A percentile compares a stretch with the other conserved stretches of the same genome.
Conservation (phyloP, 169 alveolate genomes). For the Plasmodium coatneyi region DNA sequence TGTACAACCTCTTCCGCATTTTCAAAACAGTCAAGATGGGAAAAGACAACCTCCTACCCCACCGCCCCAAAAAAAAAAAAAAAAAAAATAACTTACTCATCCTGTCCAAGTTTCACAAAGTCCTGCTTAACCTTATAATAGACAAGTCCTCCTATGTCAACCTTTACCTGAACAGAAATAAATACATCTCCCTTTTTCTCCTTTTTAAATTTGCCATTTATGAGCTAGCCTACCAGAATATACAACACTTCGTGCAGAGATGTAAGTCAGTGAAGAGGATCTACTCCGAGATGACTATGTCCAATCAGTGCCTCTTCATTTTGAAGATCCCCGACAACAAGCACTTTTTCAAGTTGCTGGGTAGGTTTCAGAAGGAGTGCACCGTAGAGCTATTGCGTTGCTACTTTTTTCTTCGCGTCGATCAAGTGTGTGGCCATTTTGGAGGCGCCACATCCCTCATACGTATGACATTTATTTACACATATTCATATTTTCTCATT, state of each 20-base stretch:
- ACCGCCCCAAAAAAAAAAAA: background rate
- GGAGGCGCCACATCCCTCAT: background rate
- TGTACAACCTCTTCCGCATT: conserved; percentile 23
- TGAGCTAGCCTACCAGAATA: background rate
- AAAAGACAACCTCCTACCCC: background rate
- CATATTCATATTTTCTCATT: background rate
- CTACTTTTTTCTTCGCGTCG: no score
- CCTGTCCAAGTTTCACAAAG: conserved; percentile 17
- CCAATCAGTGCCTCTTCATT: conserved; percentile 18
- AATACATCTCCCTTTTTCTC: conserved; percentile 39
- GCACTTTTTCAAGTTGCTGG: conserved; percentile 37
- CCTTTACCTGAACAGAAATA: conserved; percentile 42
- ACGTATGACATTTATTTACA: background rate
- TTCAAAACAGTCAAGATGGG: conserved; percentile 21
- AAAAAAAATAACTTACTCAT: background rate
- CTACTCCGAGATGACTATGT: conserved; percentile 10
- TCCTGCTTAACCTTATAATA: conserved; percentile 13
- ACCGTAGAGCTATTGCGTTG: background rate
- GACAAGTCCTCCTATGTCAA: conserved; percentile 36
- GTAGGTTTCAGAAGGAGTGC: background rate
- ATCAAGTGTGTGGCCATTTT: background rate
- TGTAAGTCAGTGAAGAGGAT: conserved; percentile 3
- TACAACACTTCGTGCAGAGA: conserved; percentile 17
- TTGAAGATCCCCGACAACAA: conserved; percentile 16
- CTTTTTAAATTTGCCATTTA: conserved; percentile 38